These are phyloP conservation scores for Stephanocyclus meneghinianus DNA, from an alignment of 352 stramenopile species.

Conservation along the genomic window DNA sequence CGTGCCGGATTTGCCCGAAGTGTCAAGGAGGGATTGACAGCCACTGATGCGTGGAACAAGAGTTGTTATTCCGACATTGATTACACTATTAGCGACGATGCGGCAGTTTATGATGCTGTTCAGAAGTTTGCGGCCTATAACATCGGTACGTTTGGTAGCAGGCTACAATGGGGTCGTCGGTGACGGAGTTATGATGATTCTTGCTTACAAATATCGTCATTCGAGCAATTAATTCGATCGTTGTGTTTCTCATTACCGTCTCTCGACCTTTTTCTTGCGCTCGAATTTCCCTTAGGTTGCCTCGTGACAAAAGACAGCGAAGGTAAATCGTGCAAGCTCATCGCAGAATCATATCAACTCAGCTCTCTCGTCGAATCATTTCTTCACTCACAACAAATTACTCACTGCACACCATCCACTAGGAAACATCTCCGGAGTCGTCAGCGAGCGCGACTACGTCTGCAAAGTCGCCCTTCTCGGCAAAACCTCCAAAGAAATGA, in stretches of 20 bases:
- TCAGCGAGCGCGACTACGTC: slow-evolving; percentile 94
- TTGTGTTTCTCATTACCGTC: not conserved
- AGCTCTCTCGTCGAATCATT: not conserved
- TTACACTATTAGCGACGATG: slow-evolving; percentile 91
- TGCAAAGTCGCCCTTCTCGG: slow-evolving; percentile 93
- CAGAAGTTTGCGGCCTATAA: slow-evolving; percentile 94
- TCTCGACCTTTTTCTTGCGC: not conserved
- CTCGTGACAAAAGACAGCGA: slow-evolving; percentile 88
- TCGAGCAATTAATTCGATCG: not conserved
- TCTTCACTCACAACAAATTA: too few relatives aligned
- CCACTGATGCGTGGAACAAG: slow-evolving; percentile 89
- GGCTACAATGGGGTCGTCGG: not conserved
- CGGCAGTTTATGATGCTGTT: slow-evolving; percentile 91
- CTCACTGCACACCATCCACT: not conserved
- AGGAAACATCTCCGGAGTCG: slow-evolving; percentile 88
- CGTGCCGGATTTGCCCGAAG: slow-evolving; percentile 22
- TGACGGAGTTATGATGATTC: not conserved
- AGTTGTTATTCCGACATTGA: slow-evolving; percentile 93
- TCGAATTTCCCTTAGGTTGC: slow-evolving; percentile 44
- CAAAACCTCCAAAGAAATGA: slow-evolving; percentile 79
- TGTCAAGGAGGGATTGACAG: slow-evolving; percentile 66
- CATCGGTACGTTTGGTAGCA: slow-evolving; percentile 65
- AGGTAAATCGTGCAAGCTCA: slow-evolving; percentile 43
- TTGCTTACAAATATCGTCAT: not conserved
- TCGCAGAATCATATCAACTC: not conserved